Conservation (phyloP, 2,329 filamentous ascomycete species). For the Arthrinium phaeospermum region DNA sequence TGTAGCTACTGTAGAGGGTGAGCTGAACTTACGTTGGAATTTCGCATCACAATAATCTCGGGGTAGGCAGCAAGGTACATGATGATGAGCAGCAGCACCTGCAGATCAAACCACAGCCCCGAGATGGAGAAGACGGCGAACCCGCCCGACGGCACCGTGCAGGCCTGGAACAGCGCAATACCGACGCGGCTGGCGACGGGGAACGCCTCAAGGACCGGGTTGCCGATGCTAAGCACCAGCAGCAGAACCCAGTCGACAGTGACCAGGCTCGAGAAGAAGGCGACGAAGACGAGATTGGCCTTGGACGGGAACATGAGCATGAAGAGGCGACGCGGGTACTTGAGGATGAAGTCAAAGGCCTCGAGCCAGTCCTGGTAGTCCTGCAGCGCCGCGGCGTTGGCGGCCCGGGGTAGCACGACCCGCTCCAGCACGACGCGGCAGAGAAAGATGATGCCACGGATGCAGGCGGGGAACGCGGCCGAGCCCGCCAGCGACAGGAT, state of each 20-base stretch:
- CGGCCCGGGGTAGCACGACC: constrained; percentile 38
- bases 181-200: constrained; percentile 60
- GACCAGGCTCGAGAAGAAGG: constrained; percentile 65
- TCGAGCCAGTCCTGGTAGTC: constrained; percentile 49
- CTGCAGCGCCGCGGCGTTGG: constrained; percentile 37
- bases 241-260: constrained; percentile 69
- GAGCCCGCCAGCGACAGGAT: constrained; percentile 68
- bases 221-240: constrained; percentile 69
- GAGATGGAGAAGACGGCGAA: constrained; percentile 70
- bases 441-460: constrained; percentile 64
- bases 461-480: constrained; percentile 68
- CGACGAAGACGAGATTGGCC: constrained; percentile 70
- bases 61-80: constrained; percentile 58
- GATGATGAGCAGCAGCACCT: constrained; percentile 56
- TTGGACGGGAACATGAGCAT: constrained; percentile 68
- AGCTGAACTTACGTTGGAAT: constrained; percentile 52
- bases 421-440: constrained; percentile 43
- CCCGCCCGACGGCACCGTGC: constrained; percentile 67
- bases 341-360: constrained; percentile 59
- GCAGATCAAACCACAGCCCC: constrained; percentile 53
- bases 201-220: constrained; percentile 58
- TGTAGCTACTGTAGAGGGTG: no score
- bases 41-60: constrained; percentile 56
- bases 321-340: constrained; percentile 63
- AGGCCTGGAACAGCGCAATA: constrained; percentile 67